Conservation (phyloP, 768 basidiomycete genomes). For the Fibroporia radiculosa region DNA sequence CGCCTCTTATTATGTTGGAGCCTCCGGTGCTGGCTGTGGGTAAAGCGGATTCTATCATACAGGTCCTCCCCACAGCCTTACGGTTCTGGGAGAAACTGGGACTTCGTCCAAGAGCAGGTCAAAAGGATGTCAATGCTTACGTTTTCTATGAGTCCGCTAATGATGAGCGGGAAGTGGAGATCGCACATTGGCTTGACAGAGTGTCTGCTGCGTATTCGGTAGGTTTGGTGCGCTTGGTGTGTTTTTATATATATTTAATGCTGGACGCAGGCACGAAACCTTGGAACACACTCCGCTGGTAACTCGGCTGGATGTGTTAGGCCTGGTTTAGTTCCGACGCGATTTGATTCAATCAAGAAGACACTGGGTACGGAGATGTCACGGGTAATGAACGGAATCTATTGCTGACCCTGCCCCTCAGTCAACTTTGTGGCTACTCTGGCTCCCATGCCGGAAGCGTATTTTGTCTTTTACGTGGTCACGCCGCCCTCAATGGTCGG, state of each 20-base stretch:
- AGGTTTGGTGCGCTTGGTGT: constrained; percentile 20
- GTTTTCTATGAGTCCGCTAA: constrained; percentile 61
- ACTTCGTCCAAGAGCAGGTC: constrained; percentile 58
- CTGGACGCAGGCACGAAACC: constrained; percentile 44
- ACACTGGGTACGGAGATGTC: constrained; percentile 38
- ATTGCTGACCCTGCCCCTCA: constrained; percentile 17
- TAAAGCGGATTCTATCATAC: constrained; percentile 62
- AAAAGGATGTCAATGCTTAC: constrained; percentile 62
- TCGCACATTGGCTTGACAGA: constrained; percentile 53
- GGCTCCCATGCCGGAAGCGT: constrained; percentile 19
- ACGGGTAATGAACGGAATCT: not conserved
- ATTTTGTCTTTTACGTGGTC: constrained; percentile 62
- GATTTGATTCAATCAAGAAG: constrained; percentile 68
- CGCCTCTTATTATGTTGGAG: constrained; percentile 30
- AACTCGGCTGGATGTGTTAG: constrained; percentile 35
- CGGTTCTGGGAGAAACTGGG: constrained; percentile 86
- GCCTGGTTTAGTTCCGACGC: constrained; percentile 55
- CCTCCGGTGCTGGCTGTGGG: constrained; percentile 57
- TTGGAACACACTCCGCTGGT: constrained; percentile 52
- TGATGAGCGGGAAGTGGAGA: constrained; percentile 35
- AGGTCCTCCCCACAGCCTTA: constrained; percentile 60
- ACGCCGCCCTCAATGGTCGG: constrained; percentile 54
- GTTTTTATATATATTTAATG: constrained; percentile 4
- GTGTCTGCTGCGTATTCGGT: constrained; percentile 55
- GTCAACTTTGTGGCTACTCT: constrained; percentile 44